These are phyloP conservation scores for Vigna trinervia DNA, from an alignment of 306 rosid species.

Conservation along the genomic window DNA sequence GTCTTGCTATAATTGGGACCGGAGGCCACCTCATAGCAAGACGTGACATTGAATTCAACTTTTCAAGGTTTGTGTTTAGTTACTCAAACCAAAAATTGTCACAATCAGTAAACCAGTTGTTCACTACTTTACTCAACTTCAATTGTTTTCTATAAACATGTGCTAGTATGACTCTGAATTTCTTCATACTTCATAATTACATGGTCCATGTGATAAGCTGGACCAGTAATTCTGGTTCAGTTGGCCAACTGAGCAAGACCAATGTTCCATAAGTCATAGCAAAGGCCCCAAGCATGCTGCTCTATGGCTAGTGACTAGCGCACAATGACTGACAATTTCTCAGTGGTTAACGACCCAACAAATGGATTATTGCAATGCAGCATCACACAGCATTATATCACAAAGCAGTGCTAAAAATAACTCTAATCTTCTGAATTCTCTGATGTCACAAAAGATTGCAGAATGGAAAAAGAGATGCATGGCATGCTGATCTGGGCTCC, in stretches of 20 bases:
- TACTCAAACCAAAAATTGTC: slow-evolving; percentile 31
- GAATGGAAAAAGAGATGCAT: slow-evolving; percentile 34
- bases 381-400: slow-evolving; percentile 34
- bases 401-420: slow-evolving; percentile 24
- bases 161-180: slow-evolving; percentile 10
- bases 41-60: slow-evolving; percentile 34
- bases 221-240: slow-evolving; percentile 40
- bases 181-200: slow-evolving; percentile 22
- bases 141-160: slow-evolving; percentile 13
- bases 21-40: not conserved
- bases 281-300: slow-evolving; percentile 44
- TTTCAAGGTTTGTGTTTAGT: slow-evolving; percentile 14
- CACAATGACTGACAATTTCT: slow-evolving; percentile 28
- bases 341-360: slow-evolving; percentile 36
- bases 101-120: slow-evolving; percentile 6
- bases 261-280: not conserved
- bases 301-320: slow-evolving; percentile 19
- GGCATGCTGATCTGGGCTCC: slow-evolving; percentile 41
- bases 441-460: slow-evolving; percentile 39
- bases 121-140: slow-evolving; percentile 17
- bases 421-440: slow-evolving; percentile 26
- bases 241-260: slow-evolving; percentile 34
- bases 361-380: slow-evolving; percentile 22
- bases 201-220: slow-evolving; percentile 36
- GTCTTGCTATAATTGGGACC: not conserved